A percentile compares a stretch with the other conserved stretches of the same genome.
Conservation (phyloP, 345 rosid genomes). For the Aethionema arabicum region DNA sequence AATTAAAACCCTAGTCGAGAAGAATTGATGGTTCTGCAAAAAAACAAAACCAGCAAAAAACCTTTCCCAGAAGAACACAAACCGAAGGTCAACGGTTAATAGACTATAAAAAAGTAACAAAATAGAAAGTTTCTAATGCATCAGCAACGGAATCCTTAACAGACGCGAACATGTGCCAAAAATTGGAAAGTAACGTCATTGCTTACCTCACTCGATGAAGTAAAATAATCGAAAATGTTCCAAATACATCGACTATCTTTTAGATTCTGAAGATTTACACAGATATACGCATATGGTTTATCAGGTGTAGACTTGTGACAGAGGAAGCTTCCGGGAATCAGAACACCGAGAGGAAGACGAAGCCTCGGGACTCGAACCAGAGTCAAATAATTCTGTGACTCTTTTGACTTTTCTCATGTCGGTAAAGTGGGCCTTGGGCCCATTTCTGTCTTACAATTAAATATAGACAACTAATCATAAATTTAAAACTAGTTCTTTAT, state of each 20-base stretch:
- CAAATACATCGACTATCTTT: slow-evolving; percentile 10
- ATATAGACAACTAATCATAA: too few relatives aligned
- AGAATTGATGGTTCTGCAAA: background rate
- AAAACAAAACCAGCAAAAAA: slow-evolving; percentile 5
- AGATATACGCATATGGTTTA: background rate
- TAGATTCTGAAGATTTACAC: slow-evolving; percentile 15
- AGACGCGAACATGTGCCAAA: slow-evolving; percentile 7
- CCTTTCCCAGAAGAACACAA: background rate
- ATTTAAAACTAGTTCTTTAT: too few relatives aligned
- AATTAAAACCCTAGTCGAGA: background rate
- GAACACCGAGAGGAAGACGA: slow-evolving; percentile 1
- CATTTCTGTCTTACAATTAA: background rate
- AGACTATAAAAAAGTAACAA: background rate
- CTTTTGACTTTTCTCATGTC: slow-evolving; percentile 4
- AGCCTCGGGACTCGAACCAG: background rate
- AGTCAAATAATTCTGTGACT: background rate
- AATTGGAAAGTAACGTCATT: slow-evolving; percentile 19
- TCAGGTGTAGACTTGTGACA: background rate
- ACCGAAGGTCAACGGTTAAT: slow-evolving; percentile 17
- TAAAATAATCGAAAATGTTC: slow-evolving; percentile 16
- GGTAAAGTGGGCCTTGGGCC: background rate
- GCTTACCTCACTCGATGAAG: slow-evolving; percentile 32
- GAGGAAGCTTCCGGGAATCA: background rate
- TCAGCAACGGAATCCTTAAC: slow-evolving; percentile 6
- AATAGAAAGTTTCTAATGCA: slow-evolving; percentile 4